Evolutionary conservation across 176 grass and related monocot species (phyloP), one percentile per base, ranked within the genome.

Genomic region (Avena eriantha): DNA sequence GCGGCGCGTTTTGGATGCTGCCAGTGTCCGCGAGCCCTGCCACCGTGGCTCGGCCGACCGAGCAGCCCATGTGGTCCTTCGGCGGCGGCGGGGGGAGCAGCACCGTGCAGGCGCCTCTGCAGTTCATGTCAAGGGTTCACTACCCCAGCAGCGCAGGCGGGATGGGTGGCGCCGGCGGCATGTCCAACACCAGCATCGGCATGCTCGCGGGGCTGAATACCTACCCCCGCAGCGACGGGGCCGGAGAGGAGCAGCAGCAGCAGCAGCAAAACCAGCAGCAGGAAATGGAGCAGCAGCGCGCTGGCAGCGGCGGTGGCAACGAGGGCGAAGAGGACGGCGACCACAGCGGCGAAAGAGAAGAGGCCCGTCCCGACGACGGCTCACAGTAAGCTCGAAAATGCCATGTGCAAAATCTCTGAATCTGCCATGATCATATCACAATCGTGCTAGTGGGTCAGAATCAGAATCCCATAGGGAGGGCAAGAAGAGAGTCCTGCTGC

Each of bases 1-100:
- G 90, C 0, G 97, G 97, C 16, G 84, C 92, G 16, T 98, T 98
- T 79, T 98, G 97, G 97, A 98, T 98, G 97, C 87, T 98, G 22
- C 97, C 97, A 6, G 92, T 98, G 34, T 90, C 96, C 8, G 46
- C 92, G 7, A 90, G 89, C 56, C 46, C 90, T 0, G 83, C 91
- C 5, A 77, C 92, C 5, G 79, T 84, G 3, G 89, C 83, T 0
- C 84, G 93, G 49, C 90, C 92, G 7, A 56, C 85, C 3, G 97
- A 98, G 75, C 90, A 93, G 33, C 84, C 89, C 53, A 92, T 96
- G 82, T 98, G 97, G 97, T 90, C 97, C 8, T 96, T 96, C 88
- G 56, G 83, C 79, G 48, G 89, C 81, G 86, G 85, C 33, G 83
- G 82, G 69, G 67, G 85, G 23, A 83, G 69, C 19, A 79, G 69